Evolutionary conservation across 331 rosid species (phyloP).

Genomic region (Cucumis variabilis): DNA sequence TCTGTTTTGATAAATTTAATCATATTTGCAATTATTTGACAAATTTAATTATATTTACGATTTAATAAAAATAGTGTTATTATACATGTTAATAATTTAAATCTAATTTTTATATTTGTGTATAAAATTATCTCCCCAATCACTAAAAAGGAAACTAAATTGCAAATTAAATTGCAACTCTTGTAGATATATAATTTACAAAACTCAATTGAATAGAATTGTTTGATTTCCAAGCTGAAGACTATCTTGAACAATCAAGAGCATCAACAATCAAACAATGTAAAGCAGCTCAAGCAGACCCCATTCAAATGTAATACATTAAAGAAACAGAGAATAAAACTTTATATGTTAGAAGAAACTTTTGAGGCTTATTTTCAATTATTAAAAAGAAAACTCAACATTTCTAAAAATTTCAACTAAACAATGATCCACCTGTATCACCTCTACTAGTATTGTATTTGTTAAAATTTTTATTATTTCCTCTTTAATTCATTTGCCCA

Average conservation of each 20-base stretch:
- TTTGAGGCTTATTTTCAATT: neutral
- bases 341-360: neutral
- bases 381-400: neutral
- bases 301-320: neutral
- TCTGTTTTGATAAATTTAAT: too few relatives aligned
- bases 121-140: neutral
- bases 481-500: neutral
- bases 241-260: neutral
- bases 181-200: neutral
- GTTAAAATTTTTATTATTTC: conserved; percentile 4
- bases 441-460: neutral
- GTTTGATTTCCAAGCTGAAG: neutral
- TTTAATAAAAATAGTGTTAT: too few relatives aligned
- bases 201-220: neutral
- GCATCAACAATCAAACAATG: neutral
- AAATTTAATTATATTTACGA: too few relatives aligned
- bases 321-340: neutral
- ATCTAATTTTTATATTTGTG: too few relatives aligned
- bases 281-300: neutral
- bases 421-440: neutral
- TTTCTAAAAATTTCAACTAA: neutral
- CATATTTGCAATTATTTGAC: too few relatives aligned
- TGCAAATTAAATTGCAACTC: too few relatives aligned
- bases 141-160: neutral
- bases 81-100: too few relatives aligned